Evolutionary conservation across 2,329 filamentous ascomycete species (phyloP), one percentile per base, ranked within the genome.

Genomic region (Coniosporium tulheliwenetii): DNA sequence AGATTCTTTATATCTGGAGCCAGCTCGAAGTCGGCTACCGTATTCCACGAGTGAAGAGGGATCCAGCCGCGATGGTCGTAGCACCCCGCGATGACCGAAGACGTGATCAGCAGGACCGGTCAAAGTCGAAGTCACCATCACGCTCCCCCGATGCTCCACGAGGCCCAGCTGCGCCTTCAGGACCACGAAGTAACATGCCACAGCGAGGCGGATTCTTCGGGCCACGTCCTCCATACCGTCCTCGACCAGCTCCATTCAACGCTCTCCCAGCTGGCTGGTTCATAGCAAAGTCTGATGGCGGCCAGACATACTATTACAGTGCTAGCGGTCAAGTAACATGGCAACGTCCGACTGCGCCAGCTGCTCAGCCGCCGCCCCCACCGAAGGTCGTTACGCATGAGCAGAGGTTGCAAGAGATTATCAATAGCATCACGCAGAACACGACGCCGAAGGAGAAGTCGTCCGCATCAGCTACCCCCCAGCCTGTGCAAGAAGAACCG

Each of bases 11-110:
- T 8, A 79, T 80, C 48, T 98, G 91, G 91, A 81, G 81, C 56
- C 87, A 85, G 51, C 67, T 98, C 38, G 82, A 94, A 58, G 72
- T 93, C 31, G 91, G 78, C 5, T 98, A 96, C 60, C 79, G 91
- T 44, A 98, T 98, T 54, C 85, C 85, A 32, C 77, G 89, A 43
- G 84, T 91, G 64, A 93, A 93, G 64, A 65, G 82, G 43, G 85
- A 89, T 55, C 78, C 80, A 19, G 78, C 77, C 47, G 73, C 58
- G 46, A 52, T 55, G 38, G 59, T 57, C 46, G 19, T 26, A 26
- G 19, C 19, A 26, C 19, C 19, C 19, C 19, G 19, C 7, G 60
- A 67, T 36, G 65, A 71, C 29, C 75, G 75, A 48, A 69, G 73
- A 47, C 69, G 75, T 51, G 81, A 81, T 41, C 78, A 81, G 42